Evolutionary conservation across 345 rosid genomes (phyloP).

Genomic region (Linum trigynum): DNA sequence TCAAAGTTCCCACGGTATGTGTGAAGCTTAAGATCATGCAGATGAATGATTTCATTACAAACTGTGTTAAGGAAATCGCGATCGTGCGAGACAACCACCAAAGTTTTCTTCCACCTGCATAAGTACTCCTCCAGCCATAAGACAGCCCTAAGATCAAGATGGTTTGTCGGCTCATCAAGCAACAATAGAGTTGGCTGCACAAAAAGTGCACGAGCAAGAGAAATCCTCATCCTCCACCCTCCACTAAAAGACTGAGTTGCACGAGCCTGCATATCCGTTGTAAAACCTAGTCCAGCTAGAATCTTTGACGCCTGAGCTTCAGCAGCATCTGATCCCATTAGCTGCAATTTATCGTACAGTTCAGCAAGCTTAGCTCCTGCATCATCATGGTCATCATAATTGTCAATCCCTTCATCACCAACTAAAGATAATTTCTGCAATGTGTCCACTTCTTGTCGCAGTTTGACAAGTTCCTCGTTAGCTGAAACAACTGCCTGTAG

Average conservation of each 20-base stretch:
- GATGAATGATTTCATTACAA: constrained; percentile 81
- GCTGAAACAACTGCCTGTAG: constrained; percentile 88
- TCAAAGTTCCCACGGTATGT: constrained; percentile 82
- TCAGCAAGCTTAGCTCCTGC: constrained; percentile 77
- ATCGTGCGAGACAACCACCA: constrained; percentile 93
- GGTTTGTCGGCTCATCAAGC: constrained; percentile 96
- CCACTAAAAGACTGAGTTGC: constrained; percentile 83
- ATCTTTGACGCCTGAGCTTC: constrained; percentile 93
- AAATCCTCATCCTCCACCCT: constrained; percentile 99
- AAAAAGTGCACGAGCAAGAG: constrained; percentile 90
- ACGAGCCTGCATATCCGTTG: constrained; percentile 80
- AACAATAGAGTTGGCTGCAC: constrained; percentile 84
- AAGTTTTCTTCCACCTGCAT: constrained; percentile 85
- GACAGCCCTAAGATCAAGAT: constrained; percentile 90
- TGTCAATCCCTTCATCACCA: constrained; percentile 25
- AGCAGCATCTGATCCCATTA: constrained; percentile 87
- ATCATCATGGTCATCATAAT: constrained; percentile 38
- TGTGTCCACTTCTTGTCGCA: constrained; percentile 56
- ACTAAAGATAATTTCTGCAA: constrained; percentile 38
- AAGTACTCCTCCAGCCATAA: constrained; percentile 92
- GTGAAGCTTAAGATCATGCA: constrained; percentile 78
- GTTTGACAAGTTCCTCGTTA: constrained; percentile 62
- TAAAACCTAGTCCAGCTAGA: constrained; percentile 91
- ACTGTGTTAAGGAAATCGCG: constrained; percentile 90
- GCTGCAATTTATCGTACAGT: constrained; percentile 74